These are phyloP conservation scores for Colletotrichum lini DNA, from an alignment of 2,329 filamentous ascomycete species.

Conservation along the genomic window DNA sequence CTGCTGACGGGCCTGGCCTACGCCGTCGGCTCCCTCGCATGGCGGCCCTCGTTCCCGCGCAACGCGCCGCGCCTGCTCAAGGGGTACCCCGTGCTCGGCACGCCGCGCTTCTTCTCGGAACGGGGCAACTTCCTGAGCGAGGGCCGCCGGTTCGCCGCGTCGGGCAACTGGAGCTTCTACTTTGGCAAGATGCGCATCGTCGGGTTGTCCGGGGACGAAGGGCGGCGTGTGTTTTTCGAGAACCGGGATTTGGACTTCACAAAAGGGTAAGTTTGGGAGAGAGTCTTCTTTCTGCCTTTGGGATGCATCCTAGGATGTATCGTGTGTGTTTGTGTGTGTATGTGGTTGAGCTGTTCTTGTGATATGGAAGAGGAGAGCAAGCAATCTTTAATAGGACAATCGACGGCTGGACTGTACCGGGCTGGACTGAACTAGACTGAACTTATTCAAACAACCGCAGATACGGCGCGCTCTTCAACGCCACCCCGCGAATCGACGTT, in stretches of 20 bases:
- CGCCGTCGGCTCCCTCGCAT: slow-evolving; percentile 33
- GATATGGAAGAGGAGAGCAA: too few relatives aligned
- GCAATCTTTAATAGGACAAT: too few relatives aligned
- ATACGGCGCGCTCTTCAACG: slow-evolving; percentile 51
- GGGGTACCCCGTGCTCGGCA: slow-evolving; percentile 59
- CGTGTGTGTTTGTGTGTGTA: too few relatives aligned
- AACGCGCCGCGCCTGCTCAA: slow-evolving; percentile 47
- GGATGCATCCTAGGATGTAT: too few relatives aligned
- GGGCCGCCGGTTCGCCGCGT: slow-evolving; percentile 49
- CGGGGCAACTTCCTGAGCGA: slow-evolving; percentile 60
- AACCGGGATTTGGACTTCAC: slow-evolving; percentile 58
- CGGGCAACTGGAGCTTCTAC: slow-evolving; percentile 64
- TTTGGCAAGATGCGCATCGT: slow-evolving; percentile 61
- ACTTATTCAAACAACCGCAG: slow-evolving; percentile 38
- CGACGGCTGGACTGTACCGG: too few relatives aligned
- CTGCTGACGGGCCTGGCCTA: slow-evolving; percentile 36
- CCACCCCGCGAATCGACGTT: slow-evolving; percentile 46
- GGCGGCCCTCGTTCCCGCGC: slow-evolving; percentile 45
- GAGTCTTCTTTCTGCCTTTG: background rate
- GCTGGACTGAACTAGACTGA: background rate
- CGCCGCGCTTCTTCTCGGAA: slow-evolving; percentile 61
- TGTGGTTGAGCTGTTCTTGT: too few relatives aligned
- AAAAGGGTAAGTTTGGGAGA: slow-evolving; percentile 53
- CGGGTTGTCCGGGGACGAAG: slow-evolving; percentile 58
- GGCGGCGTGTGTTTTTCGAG: slow-evolving; percentile 61